These are phyloP conservation scores for Senecio squalidus DNA, from an alignment of 140 eudicot genomes.

Conservation along the genomic window DNA sequence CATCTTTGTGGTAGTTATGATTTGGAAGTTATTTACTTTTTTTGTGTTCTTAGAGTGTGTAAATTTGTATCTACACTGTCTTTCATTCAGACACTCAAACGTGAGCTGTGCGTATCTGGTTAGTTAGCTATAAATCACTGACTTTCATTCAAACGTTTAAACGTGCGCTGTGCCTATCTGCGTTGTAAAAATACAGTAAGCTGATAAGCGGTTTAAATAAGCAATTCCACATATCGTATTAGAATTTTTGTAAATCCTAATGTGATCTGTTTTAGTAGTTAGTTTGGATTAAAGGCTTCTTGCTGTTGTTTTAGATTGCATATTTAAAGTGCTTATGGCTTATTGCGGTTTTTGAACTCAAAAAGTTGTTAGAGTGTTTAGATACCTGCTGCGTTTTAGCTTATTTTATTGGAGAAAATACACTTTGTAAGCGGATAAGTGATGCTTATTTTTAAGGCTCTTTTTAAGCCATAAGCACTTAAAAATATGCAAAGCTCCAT, in stretches of 20 bases:
- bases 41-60: slow-evolving; percentile 10
- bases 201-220: not conserved
- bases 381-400: too few species aligned
- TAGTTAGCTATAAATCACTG: too few species aligned
- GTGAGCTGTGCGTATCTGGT: too few species aligned
- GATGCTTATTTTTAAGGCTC: too few species aligned
- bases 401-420: too few species aligned
- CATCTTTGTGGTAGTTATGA: slow-evolving; percentile 2
- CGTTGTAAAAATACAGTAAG: too few species aligned
- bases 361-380: not conserved
- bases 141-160: too few species aligned
- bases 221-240: not conserved
- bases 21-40: not conserved
- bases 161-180: not conserved
- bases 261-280: not conserved
- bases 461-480: too few species aligned
- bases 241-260: not conserved
- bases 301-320: not conserved
- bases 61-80: too few species aligned
- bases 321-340: not conserved
- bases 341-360: not conserved
- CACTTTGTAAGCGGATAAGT: too few species aligned
- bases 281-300: slow-evolving; percentile 9
- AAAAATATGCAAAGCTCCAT: not conserved
- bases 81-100: too few species aligned